Evolutionary conservation across 2,329 filamentous ascomycete species (phyloP).

Genomic region (Scedosporium boydii): DNA sequence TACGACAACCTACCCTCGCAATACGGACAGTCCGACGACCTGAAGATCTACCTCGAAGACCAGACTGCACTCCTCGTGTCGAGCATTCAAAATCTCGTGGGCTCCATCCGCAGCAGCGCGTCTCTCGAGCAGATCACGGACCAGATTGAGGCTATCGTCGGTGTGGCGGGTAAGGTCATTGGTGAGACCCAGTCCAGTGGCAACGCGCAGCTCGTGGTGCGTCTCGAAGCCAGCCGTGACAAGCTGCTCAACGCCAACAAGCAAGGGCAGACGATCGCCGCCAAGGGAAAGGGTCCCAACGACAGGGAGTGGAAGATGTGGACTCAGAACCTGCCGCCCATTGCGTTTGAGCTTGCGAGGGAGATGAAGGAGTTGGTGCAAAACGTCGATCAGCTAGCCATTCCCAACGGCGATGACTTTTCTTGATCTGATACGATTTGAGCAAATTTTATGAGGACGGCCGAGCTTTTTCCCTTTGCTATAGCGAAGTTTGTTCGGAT

Average conservation of each 20-base stretch:
- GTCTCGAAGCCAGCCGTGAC: slow-evolving; percentile 53
- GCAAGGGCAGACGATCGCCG: slow-evolving; percentile 50
- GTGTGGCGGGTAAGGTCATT: slow-evolving; percentile 61
- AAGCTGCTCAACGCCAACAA: slow-evolving; percentile 55
- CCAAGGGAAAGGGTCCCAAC: slow-evolving; percentile 34
- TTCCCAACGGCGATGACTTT: slow-evolving; percentile 33
- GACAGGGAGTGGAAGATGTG: slow-evolving; percentile 52
- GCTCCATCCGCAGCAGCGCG: slow-evolving; percentile 57
- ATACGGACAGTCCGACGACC: slow-evolving; percentile 36
- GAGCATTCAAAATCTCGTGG: slow-evolving; percentile 73
- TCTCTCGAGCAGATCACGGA: slow-evolving; percentile 54
- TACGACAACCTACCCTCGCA: slow-evolving; percentile 17
- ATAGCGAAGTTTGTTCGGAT: background rate
- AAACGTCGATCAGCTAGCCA: slow-evolving; percentile 28
- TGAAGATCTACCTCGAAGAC: slow-evolving; percentile 70
- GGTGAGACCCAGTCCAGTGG: slow-evolving; percentile 51
- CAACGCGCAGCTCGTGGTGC: slow-evolving; percentile 40
- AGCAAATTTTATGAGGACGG: slow-evolving; percentile 10
- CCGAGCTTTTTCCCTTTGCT: background rate
- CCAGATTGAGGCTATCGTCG: slow-evolving; percentile 62
- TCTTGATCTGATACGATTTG: slow-evolving; percentile 18
- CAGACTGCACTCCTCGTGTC: slow-evolving; percentile 72
- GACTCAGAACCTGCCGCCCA: slow-evolving; percentile 64
- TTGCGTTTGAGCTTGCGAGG: slow-evolving; percentile 78
- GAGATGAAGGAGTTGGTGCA: slow-evolving; percentile 65